Base-by-base conservation (phyloP, 371 early-diverging fungal species). In the Syncephalastrum sp. region DNA sequence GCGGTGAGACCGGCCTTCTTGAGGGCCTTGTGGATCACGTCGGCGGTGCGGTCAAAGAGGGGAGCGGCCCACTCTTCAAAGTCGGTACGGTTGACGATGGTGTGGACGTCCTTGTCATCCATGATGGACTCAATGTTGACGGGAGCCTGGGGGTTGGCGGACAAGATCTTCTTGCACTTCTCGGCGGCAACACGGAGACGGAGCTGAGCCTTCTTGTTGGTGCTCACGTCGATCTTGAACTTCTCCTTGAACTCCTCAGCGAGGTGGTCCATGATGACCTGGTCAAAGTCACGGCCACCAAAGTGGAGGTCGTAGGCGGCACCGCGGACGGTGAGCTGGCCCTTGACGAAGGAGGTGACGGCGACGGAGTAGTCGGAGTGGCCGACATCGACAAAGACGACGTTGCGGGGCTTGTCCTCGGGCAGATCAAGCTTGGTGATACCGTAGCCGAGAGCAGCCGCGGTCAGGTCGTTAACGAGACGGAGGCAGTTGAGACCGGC, bases 371-470 rank as follows among this genome's bases (percentile, higher is more conserved):
- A 91, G 59, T 88, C 78, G 52, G 96, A 93, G 83, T 96, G 91
- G 54, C 98, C 98, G 55, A 97, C 82, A 74, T 98, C 97, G 50
- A 94, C 92, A 71, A 98, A 91, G 55, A 90, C 91, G 47, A 98
- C 93, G 67, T 87, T 90, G 62, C 91, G 88, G 58, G 97, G 89
- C 82, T 93, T 93, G 42, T 93, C 89, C 77, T 95, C 96, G 61
- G 97, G 97, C 57, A 97, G 82, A 73, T 98, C 98, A 33, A 83
- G 79, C 86, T 96, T 96, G 74, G 97, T 98, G 73, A 98, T 96
- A 75, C 98, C 97, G 66, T 96, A 98, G 51, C 93, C 95, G 57
- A 98, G 87, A 43, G 98, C 96, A 55, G 91, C 87, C 24, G 97
- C 96, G 42, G 96, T 94, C 64, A 84, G 84, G 62, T 98, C 98